phyloP scores from a whole-genome alignment of 2,329 filamentous ascomycete genomes.

The Xylaria sp. region DNA sequence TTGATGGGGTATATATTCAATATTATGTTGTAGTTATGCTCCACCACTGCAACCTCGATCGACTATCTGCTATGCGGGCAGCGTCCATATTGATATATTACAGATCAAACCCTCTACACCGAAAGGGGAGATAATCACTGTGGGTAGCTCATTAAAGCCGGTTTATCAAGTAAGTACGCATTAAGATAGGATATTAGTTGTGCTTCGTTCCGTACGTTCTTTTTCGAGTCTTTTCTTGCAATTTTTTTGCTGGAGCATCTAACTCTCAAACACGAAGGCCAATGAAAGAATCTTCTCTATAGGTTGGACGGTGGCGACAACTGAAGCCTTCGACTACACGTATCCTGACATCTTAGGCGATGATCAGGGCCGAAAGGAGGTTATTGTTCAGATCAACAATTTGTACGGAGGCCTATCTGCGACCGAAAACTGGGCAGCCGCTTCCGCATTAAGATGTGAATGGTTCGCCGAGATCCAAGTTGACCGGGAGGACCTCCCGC shows the following conservation, averaged over 20 bases:
- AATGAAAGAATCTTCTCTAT: constrained; percentile 56
- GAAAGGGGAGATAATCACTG: constrained; percentile 53
- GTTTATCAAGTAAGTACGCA: constrained; percentile 54
- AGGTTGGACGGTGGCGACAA: constrained; percentile 48
- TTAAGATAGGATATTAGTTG: background rate
- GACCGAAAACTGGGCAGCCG: background rate
- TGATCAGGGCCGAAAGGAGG: constrained; percentile 67
- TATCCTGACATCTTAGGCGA: constrained; percentile 62
- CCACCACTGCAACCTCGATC: constrained; percentile 68
- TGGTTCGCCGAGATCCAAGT: constrained; percentile 53
- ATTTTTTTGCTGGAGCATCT: background rate
- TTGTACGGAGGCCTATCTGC: constrained; percentile 55
- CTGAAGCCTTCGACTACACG: constrained; percentile 54
- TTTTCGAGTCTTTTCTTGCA: background rate
- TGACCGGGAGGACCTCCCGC: constrained; percentile 51
- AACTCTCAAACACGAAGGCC: constrained; percentile 27
- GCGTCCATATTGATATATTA: constrained; percentile 52
- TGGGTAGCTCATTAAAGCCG: constrained; percentile 60
- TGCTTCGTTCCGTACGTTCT: background rate
- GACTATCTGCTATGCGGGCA: constrained; percentile 65
- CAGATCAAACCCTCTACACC: constrained; percentile 48
- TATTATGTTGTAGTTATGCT: constrained; percentile 53
- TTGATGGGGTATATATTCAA: constrained; percentile 17
- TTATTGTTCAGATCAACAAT: constrained; percentile 68
- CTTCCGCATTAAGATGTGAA: constrained; percentile 38